phyloP scores from a whole-genome alignment of 2,329 filamentous ascomycete genomes.

The Cladorrhinum sp. region DNA sequence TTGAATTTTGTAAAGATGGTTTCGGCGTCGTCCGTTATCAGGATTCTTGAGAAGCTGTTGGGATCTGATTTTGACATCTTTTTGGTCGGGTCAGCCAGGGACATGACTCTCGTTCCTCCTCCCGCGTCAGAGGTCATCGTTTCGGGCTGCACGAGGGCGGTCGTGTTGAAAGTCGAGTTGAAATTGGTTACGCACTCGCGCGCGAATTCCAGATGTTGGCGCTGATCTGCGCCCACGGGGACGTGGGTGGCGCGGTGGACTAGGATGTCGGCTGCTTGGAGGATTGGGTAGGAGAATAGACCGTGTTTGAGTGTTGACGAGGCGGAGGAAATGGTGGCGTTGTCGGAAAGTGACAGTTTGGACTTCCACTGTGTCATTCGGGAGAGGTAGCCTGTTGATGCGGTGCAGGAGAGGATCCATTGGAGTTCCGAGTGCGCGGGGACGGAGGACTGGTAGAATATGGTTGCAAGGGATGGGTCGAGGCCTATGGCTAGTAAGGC shows the following conservation, averaged over 20 bases:
- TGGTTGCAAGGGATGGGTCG: conserved; percentile 67
- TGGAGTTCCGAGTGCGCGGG: conserved; percentile 83
- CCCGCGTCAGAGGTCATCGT: conserved; percentile 57
- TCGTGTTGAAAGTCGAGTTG: conserved; percentile 63
- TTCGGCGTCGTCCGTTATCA: conserved; percentile 69
- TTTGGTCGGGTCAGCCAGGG: conserved; percentile 67
- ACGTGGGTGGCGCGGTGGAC: conserved; percentile 91
- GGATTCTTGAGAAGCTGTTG: conserved; percentile 70
- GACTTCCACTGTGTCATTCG: conserved; percentile 98
- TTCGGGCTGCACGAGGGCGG: conserved; percentile 38
- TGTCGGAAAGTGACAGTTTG: conserved; percentile 55
- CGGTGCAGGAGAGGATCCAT: conserved; percentile 93
- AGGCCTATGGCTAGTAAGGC: conserved; percentile 80
- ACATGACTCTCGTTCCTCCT: conserved; percentile 68
- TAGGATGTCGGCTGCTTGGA: conserved; percentile 92
- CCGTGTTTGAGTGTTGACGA: conserved; percentile 72
- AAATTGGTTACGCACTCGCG: conserved; percentile 83
- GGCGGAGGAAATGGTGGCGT: conserved; percentile 37
- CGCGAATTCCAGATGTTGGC: conserved; percentile 90
- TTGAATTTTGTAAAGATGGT: conserved; percentile 69
- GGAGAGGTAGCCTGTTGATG: conserved; percentile 88
- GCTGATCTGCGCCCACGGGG: conserved; percentile 93
- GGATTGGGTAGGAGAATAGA: conserved; percentile 91
- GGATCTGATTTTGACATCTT: conserved; percentile 95
- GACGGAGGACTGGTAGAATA: conserved; percentile 82